A percentile compares a stretch with the other conserved stretches of the same genome.
Evolutionary conservation across 495 filamentous ascomycete species (phyloP).

Genomic region (Aspergillus diversus): DNA sequence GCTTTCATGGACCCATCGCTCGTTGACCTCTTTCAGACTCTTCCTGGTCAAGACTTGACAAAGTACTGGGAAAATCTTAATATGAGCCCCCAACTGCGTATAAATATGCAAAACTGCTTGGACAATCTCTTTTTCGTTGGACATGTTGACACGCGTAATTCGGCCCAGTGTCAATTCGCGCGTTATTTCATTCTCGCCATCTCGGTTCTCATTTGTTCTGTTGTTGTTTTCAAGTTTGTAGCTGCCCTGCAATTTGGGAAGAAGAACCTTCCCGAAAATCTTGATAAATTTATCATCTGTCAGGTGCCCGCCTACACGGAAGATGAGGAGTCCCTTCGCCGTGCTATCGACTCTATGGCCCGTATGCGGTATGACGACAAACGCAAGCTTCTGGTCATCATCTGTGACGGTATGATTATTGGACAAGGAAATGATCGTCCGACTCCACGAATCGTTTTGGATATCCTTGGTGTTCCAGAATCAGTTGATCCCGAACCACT

Average conservation of each 20-base stretch:
- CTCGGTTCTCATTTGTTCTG: slow-evolving; percentile 74
- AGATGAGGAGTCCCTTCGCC: slow-evolving; percentile 94
- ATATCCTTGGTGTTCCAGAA: slow-evolving; percentile 94
- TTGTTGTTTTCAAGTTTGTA: slow-evolving; percentile 96
- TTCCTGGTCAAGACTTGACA: slow-evolving; percentile 77
- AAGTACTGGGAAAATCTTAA: slow-evolving; percentile 76
- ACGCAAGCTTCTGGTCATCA: slow-evolving; percentile 88
- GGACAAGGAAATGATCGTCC: slow-evolving; percentile 96
- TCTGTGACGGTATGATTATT: slow-evolving; percentile 99
- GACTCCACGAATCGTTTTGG: slow-evolving; percentile 93
- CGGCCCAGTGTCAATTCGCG: slow-evolving; percentile 81
- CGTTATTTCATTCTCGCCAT: slow-evolving; percentile 92
- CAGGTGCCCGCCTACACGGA: slow-evolving; percentile 98
- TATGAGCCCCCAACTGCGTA: slow-evolving; percentile 56
- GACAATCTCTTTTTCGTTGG: slow-evolving; percentile 96
- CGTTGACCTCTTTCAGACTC: slow-evolving; percentile 74
- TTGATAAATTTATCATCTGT: slow-evolving; percentile 98
- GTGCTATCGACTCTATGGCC: slow-evolving; percentile 94
- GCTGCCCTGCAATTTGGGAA: slow-evolving; percentile 91
- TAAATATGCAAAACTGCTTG: slow-evolving; percentile 80
- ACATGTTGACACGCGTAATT: slow-evolving; percentile 89
- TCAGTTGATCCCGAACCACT: slow-evolving; percentile 94
- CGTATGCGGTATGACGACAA: slow-evolving; percentile 98
- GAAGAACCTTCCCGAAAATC: slow-evolving; percentile 90
- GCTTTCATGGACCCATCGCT: slow-evolving; percentile 85